Base-by-base conservation (phyloP, 768 basidiomycete genomes). In the Nevesoporus exiguus region DNA sequence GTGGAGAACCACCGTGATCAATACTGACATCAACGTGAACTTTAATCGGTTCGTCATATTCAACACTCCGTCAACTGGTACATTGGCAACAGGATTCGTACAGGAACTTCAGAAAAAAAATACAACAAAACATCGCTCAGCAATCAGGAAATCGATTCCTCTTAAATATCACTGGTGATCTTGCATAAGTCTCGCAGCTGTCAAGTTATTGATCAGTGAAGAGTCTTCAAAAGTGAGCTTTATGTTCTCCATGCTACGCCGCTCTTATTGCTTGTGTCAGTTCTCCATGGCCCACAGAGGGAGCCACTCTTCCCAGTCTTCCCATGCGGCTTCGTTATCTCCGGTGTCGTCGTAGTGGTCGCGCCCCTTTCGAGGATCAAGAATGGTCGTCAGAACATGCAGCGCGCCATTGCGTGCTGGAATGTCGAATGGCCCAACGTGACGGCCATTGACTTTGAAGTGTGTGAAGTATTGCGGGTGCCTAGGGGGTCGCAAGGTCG, bases 291-390 rank as follows among this genome's bases (percentile, higher is more conserved):
- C 58, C 58, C 58, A 59, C 33, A 37, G 58, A 15, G 58, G 58
- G 25, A 59, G 51, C 58, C 58, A 59, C 8, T 46, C 52, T 25
- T 59, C 58, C 58, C 58, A 59, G 8, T 49, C 43, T 24, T 59
- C 58, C 58, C 58, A 59, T 17, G 43, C 27, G 15, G 41, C 21
- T 7, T 40, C 19, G 21, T 30, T 25, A 4, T 25, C 30, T 49
- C 43, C 30, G 33, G 22, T 17, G 15, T 19, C 25, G 3, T 14
- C 21, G 11, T n/a, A 27, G 27, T 45, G 31, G 42, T 27, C 27
- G 15, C 3, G 47, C 13, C 58, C 58, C 13, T 49, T 49, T 19
- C 58, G 58, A 27, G 58, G 58, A 40, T 54, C 39, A 22, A 59
- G 58, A 49, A 59, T 44, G 3, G 46, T 55, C 11, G 58, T 5